A percentile compares a stretch with the other conserved stretches of the same genome.
These are phyloP conservation scores for Serendipita indica DNA, from an alignment of 768 basidiomycete species.

Conservation along the genomic window DNA sequence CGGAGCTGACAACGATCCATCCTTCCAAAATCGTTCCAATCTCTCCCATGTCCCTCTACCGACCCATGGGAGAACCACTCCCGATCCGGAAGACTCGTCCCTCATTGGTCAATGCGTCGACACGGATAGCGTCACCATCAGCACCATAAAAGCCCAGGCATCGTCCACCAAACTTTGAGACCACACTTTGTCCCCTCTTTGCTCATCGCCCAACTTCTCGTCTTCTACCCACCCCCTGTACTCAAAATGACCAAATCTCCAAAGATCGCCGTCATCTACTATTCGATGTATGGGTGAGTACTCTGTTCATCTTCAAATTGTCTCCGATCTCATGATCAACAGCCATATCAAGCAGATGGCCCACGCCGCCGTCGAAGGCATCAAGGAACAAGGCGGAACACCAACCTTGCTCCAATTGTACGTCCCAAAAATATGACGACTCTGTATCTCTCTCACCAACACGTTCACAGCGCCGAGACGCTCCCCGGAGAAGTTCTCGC, in stretches of 20 bases:
- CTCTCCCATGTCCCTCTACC: too few species aligned
- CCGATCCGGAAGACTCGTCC: too few species aligned
- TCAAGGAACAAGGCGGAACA: slow-evolving; percentile 22
- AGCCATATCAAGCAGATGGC: slow-evolving; percentile 23
- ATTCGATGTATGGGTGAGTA: slow-evolving; percentile 7
- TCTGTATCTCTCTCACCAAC: neutral
- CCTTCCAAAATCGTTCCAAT: too few species aligned
- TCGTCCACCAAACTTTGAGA: too few species aligned
- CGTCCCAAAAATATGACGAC: neutral
- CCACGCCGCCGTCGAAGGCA: slow-evolving; percentile 22
- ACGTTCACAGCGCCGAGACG: slow-evolving; percentile 40
- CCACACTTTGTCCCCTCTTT: too few species aligned
- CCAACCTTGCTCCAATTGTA: slow-evolving; percentile 23
- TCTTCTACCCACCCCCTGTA: neutral
- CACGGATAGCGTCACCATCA: too few species aligned
- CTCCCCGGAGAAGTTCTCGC: slow-evolving; percentile 50
- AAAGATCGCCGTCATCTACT: slow-evolving; percentile 15
- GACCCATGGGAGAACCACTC: too few species aligned
- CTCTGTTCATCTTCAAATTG: neutral
- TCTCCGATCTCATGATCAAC: slow-evolving; percentile 15
- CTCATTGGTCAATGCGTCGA: too few species aligned
- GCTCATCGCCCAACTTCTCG: neutral
- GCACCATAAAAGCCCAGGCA: too few species aligned
- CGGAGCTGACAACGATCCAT: too few species aligned
- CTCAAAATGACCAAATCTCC: neutral